Percentiles rank a stretch among this genome's conserved stretches.
Conservation (phyloP, 2,329 filamentous ascomycete genomes). For the Raffaelea arxii region DNA sequence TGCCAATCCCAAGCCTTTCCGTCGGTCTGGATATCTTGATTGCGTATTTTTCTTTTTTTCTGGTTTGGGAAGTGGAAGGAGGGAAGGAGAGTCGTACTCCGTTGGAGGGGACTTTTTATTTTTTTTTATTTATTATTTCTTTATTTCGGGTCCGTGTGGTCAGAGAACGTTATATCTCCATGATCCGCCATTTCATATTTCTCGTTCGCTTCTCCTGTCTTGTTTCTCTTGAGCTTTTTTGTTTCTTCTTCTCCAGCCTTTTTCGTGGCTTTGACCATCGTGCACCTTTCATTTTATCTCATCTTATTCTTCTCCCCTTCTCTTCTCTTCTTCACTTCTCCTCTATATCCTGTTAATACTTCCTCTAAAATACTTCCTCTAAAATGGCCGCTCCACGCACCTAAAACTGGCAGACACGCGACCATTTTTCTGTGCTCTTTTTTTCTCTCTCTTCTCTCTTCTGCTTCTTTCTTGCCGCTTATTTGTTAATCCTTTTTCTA, state of each 20-base stretch:
- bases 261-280: neutral
- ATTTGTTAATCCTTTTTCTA: neutral
- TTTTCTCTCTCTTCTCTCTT: neutral
- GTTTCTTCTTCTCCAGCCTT: neutral
- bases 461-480: neutral
- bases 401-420: too few relatives aligned
- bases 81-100: too few relatives aligned
- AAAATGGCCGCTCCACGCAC: too few relatives aligned
- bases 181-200: too few relatives aligned
- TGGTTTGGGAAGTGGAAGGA: too few relatives aligned
- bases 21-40: conserved; percentile 7
- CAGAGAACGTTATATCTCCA: too few relatives aligned
- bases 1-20: conserved; percentile 4
- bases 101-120: too few relatives aligned
- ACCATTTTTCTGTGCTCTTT: neutral
- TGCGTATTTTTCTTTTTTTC: conserved; percentile 1
- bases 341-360: neutral
- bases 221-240: neutral
- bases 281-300: neutral
- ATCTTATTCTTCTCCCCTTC: neutral
- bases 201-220: neutral
- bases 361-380: too few relatives aligned
- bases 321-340: neutral
- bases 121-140: too few relatives aligned
- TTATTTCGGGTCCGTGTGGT: too few relatives aligned